These are phyloP conservation scores for Alternaria sp. DNA, from an alignment of 2,329 filamentous ascomycete species.

Conservation along the genomic window DNA sequence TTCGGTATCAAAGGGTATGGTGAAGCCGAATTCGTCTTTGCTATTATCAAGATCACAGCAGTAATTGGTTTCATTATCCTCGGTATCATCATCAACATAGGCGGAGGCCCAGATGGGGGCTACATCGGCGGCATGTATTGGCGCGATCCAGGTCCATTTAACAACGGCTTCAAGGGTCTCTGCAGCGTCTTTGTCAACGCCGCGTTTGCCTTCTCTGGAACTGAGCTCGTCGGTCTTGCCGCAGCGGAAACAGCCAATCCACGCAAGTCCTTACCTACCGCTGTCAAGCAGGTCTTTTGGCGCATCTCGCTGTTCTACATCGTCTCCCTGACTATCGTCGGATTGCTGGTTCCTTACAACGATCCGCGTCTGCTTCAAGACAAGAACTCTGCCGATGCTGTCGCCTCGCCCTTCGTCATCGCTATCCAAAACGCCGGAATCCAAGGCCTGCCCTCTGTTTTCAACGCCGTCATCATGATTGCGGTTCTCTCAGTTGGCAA, in stretches of 20 bases:
- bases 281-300: conserved; percentile 96
- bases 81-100: conserved; percentile 84
- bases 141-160: conserved; percentile 80
- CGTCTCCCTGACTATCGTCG: conserved; percentile 78
- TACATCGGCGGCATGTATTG: conserved; percentile 85
- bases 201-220: conserved; percentile 77
- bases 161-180: conserved; percentile 83
- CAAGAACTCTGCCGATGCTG: conserved; percentile 66
- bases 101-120: conserved; percentile 64
- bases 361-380: conserved; percentile 68
- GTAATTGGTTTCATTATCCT: conserved; percentile 90
- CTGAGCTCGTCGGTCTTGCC: conserved; percentile 77
- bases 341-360: conserved; percentile 78
- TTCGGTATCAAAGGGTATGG: conserved; percentile 77
- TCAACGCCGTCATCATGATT: conserved; percentile 94
- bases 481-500: conserved; percentile 91
- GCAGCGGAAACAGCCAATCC: conserved; percentile 82
- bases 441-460: conserved; percentile 78
- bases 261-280: conserved; percentile 82
- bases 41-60: conserved; percentile 83
- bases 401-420: conserved; percentile 90
- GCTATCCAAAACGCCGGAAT: conserved; percentile 87
- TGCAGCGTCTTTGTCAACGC: conserved; percentile 79
- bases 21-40: conserved; percentile 88
- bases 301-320: conserved; percentile 78